A percentile compares a stretch with the other conserved stretches of the same genome.
Evolutionary conservation across 2,329 filamentous ascomycete species (phyloP).

Genomic region (Pseudogymnoascus sp.): DNA sequence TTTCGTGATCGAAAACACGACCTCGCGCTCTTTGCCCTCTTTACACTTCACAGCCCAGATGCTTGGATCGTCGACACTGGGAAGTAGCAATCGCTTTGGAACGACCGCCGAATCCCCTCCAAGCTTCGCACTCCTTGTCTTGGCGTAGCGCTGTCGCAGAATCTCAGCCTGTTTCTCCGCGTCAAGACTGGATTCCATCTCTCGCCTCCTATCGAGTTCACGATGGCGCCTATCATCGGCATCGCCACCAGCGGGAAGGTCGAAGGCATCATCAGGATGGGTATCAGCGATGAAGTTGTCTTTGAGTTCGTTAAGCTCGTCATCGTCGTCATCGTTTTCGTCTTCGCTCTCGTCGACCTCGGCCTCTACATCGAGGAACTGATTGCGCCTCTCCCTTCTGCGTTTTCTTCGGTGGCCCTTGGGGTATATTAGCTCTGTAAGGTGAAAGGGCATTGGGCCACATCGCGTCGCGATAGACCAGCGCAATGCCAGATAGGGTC

Average conservation of each 20-base stretch:
- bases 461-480: constrained; percentile 20
- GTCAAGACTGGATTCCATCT: constrained; percentile 80
- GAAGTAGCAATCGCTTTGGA: constrained; percentile 77
- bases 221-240: constrained; percentile 88
- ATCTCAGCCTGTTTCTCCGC: constrained; percentile 88
- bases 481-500: neutral
- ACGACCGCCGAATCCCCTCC: constrained; percentile 67
- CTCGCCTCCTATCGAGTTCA: constrained; percentile 85
- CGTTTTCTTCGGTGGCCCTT: constrained; percentile 73
- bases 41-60: constrained; percentile 94
- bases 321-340: constrained; percentile 79
- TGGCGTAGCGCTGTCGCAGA: constrained; percentile 80
- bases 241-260: constrained; percentile 63
- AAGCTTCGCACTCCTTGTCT: constrained; percentile 60
- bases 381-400: constrained; percentile 62
- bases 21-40: constrained; percentile 90
- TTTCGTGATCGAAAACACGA: constrained; percentile 81
- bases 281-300: constrained; percentile 83
- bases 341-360: constrained; percentile 94
- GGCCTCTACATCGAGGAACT: constrained; percentile 96
- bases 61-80: constrained; percentile 88
- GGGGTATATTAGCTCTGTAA: constrained; percentile 4
- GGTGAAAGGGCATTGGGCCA: neutral
- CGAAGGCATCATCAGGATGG: constrained; percentile 81
- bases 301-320: constrained; percentile 69